These are phyloP conservation scores for Eutypa lata DNA, from an alignment of 2,329 filamentous ascomycete species.

Conservation along the genomic window DNA sequence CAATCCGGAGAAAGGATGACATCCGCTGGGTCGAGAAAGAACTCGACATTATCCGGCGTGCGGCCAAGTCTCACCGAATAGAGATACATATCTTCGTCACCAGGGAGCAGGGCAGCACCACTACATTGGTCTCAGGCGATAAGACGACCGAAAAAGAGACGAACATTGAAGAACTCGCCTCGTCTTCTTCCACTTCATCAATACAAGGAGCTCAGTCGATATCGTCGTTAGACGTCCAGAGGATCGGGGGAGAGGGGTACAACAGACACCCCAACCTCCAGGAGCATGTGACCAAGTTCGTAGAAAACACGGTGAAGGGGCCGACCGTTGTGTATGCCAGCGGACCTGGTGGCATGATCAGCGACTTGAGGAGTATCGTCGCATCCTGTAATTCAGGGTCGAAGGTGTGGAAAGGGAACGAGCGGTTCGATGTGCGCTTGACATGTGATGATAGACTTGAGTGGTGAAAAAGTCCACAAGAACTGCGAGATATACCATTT, in stretches of 20 bases:
- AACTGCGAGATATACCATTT: background rate
- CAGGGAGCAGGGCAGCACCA: constrained; percentile 37
- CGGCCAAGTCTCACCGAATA: constrained; percentile 38
- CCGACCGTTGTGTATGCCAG: constrained; percentile 57
- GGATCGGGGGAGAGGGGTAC: constrained; percentile 23
- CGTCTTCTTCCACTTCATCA: constrained; percentile 14
- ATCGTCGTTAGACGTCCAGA: constrained; percentile 27
- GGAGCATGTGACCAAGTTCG: constrained; percentile 45
- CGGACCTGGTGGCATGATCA: constrained; percentile 58
- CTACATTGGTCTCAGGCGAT: constrained; percentile 24
- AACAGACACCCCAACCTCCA: constrained; percentile 43
- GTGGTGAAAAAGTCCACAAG: constrained; percentile 30
- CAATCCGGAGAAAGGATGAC: constrained; percentile 52
- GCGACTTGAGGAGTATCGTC: constrained; percentile 52
- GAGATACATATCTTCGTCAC: constrained; percentile 59
- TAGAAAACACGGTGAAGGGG: constrained; percentile 42
- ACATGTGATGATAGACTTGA: constrained; percentile 60
- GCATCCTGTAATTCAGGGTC: constrained; percentile 49
- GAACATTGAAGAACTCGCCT: constrained; percentile 22
- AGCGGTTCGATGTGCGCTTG: constrained; percentile 52
- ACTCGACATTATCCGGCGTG: constrained; percentile 44
- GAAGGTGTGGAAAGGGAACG: constrained; percentile 57
- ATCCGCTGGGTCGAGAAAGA: constrained; percentile 58
- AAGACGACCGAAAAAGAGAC: constrained; percentile 19
- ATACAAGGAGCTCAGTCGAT: constrained; percentile 19